phyloP scores from a whole-genome alignment of 352 stramenopile species.

The Phytophthora nicotianae region DNA sequence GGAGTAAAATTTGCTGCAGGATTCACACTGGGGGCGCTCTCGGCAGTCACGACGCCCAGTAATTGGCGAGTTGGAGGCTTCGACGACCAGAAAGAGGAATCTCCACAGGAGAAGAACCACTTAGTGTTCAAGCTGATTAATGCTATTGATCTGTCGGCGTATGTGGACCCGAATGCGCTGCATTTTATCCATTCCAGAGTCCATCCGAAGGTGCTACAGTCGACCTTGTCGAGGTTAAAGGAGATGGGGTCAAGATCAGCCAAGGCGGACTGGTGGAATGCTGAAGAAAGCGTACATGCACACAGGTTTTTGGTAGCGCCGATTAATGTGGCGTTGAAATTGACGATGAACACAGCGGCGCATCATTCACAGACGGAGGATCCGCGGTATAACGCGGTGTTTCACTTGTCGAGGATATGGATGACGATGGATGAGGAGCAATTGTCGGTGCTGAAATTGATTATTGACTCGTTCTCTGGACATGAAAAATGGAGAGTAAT shows the following conservation, averaged over 20 bases:
- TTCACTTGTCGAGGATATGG: slow-evolving; percentile 82
- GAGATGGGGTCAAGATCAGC: slow-evolving; percentile 78
- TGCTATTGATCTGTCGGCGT: slow-evolving; percentile 83
- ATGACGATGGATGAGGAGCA: slow-evolving; percentile 86
- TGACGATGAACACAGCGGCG: slow-evolving; percentile 88
- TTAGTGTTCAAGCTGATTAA: slow-evolving; percentile 91
- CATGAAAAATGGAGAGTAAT: slow-evolving; percentile 80
- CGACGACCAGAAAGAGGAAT: slow-evolving; percentile 46
- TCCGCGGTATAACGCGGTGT: slow-evolving; percentile 75
- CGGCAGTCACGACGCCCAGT: slow-evolving; percentile 83
- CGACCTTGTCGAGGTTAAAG: slow-evolving; percentile 75
- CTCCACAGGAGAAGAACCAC: slow-evolving; percentile 45
- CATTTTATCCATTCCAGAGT: slow-evolving; percentile 89
- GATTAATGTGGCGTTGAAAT: slow-evolving; percentile 83
- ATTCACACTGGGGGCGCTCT: slow-evolving; percentile 82
- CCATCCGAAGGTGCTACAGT: slow-evolving; percentile 77
- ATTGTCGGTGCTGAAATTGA: slow-evolving; percentile 72
- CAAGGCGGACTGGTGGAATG: slow-evolving; percentile 78
- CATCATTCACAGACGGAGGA: slow-evolving; percentile 75
- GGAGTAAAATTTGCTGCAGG: slow-evolving; percentile 76
- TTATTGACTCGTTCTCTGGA: slow-evolving; percentile 71
- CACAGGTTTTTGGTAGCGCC: slow-evolving; percentile 86
- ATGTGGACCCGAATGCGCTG: slow-evolving; percentile 84
- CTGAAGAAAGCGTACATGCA: slow-evolving; percentile 64
- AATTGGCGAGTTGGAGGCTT: slow-evolving; percentile 86